A percentile compares a stretch with the other conserved stretches of the same genome.
phyloP scores from a whole-genome alignment of 371 early-diverging fungal genomes.

The Sporodiniella umbellata region DNA sequence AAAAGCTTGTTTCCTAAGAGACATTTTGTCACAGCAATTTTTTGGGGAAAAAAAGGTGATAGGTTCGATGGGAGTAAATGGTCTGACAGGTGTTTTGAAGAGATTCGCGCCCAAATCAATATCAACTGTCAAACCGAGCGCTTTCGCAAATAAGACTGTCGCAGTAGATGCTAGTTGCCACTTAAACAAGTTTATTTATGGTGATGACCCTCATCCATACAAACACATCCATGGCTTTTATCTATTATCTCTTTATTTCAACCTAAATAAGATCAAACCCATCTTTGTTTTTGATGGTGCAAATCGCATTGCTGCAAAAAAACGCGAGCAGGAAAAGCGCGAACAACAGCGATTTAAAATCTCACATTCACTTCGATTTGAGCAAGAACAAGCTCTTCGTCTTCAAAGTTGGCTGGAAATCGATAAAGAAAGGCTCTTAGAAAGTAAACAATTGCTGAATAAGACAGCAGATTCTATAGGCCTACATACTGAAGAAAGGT shows the following conservation, averaged over 20 bases:
- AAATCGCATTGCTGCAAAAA: conserved; percentile 45
- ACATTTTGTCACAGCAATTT: too few species aligned
- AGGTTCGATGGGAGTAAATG: conserved; percentile 56
- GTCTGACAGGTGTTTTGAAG: conserved; percentile 47
- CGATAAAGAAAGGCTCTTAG: conserved; percentile 4
- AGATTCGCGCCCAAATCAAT: conserved; percentile 49
- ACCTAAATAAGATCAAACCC: conserved; percentile 46
- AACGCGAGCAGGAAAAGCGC: conserved; percentile 38
- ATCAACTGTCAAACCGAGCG: conserved; percentile 22
- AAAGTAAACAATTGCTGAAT: conserved; percentile 9
- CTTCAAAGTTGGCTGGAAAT: conserved; percentile 32
- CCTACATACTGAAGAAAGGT: background rate
- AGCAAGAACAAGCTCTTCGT: conserved; percentile 27
- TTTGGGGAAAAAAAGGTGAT: too few species aligned
- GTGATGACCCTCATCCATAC: conserved; percentile 42
- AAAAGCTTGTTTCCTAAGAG: too few species aligned
- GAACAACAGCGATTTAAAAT: conserved; percentile 29
- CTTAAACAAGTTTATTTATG: conserved; percentile 54
- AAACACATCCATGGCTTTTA: conserved; percentile 57
- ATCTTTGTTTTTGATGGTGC: conserved; percentile 65
- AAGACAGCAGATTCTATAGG: conserved; percentile 5
- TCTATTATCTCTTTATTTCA: conserved; percentile 40
- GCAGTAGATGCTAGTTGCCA: conserved; percentile 63
- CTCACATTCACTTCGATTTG: conserved; percentile 25
- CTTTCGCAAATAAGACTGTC: conserved; percentile 37